These are phyloP conservation scores for Gossypium trilobum DNA, from an alignment of 441 rosid species.

Conservation along the genomic window DNA sequence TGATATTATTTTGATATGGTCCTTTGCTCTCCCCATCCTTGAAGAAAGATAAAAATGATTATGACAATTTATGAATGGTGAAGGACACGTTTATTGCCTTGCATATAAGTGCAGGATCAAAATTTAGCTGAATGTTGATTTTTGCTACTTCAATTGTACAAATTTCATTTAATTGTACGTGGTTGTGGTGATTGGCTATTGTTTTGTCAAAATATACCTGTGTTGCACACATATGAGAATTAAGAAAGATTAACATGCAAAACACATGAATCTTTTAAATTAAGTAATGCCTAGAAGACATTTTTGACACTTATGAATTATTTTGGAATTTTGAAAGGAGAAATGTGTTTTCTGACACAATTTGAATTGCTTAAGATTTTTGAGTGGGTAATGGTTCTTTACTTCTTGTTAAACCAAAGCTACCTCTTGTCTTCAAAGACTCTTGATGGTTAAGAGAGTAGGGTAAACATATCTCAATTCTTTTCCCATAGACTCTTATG, in stretches of 20 bases:
- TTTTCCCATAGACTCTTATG: not conserved
- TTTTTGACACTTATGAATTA: not conserved
- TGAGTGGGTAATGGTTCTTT: not conserved
- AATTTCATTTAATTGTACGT: not conserved
- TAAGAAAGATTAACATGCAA: not conserved
- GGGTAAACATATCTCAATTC: not conserved
- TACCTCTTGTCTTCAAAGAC: not conserved
- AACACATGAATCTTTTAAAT: not conserved
- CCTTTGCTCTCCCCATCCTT: not conserved
- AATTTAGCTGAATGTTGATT: not conserved
- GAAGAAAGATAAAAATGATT: not conserved
- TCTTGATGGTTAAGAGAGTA: not conserved
- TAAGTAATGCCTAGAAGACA: not conserved
- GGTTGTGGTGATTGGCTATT: not conserved
- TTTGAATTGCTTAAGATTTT: not conserved
- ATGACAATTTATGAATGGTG: not conserved
- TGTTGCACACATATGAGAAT: not conserved
- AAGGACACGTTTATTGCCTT: not conserved
- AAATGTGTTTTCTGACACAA: not conserved
- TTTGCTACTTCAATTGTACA: not conserved
- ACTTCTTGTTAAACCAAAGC: not conserved
- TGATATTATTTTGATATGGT: not conserved
- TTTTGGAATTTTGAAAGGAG: not conserved
- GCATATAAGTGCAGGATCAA: not conserved
- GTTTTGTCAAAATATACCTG: not conserved